Evolutionary conservation across 2,329 filamentous ascomycete genomes (phyloP).

Genomic region (Alternaria brassicicola): DNA sequence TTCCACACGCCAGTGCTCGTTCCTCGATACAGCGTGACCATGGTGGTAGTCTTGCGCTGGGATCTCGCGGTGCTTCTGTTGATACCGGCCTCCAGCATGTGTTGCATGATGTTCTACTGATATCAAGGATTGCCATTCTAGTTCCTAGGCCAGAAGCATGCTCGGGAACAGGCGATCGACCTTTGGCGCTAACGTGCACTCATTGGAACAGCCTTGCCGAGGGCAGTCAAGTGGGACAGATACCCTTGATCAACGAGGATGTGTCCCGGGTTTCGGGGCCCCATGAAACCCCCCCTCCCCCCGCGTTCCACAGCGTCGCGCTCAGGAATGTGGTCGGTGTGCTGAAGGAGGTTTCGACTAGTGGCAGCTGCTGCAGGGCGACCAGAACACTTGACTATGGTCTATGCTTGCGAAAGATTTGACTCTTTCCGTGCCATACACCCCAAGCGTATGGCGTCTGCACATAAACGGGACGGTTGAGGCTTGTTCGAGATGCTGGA

Average conservation of each 20-base stretch:
- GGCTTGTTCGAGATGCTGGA: slow-evolving; percentile 6
- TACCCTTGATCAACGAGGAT: slow-evolving; percentile 11
- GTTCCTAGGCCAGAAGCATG: not conserved
- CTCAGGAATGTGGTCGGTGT: not conserved
- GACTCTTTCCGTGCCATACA: not conserved
- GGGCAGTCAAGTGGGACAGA: slow-evolving; percentile 6
- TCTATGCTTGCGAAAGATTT: not conserved
- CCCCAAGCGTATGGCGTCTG: not conserved
- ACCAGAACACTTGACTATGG: not conserved
- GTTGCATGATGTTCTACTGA: slow-evolving; percentile 2
- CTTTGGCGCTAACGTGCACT: not conserved
- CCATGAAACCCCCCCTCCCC: slow-evolving; percentile 14
- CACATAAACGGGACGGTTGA: slow-evolving; percentile 5
- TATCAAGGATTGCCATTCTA: not conserved
- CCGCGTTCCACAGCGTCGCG: slow-evolving; percentile 2
- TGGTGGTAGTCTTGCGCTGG: not conserved
- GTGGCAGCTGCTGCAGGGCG: not conserved
- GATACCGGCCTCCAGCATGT: not conserved
- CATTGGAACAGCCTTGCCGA: slow-evolving; percentile 10
- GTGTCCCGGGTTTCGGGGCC: slow-evolving; percentile 1
- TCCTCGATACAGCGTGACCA: not conserved
- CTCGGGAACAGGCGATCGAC: not conserved
- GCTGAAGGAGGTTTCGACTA: not conserved
- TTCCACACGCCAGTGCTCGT: not conserved
- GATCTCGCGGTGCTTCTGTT: not conserved